Evolutionary conservation across 108 stramenopile genomes (phyloP), one percentile per base, ranked within the genome.

Genomic region (Nitzschia sp.): DNA sequence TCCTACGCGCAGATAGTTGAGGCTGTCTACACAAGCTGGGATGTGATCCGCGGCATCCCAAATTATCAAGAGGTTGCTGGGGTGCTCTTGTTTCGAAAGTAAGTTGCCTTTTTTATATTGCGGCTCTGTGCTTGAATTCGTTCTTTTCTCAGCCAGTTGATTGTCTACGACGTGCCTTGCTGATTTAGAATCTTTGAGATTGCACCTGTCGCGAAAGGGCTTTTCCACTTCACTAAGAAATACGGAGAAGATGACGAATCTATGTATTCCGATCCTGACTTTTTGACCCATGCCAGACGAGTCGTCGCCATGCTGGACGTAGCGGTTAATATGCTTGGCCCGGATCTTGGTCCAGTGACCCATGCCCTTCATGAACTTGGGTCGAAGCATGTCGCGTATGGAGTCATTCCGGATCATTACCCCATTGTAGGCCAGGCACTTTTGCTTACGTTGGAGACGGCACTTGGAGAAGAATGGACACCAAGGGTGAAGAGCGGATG

Each of bases 41-140:
- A 54, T 30, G 34, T 32, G 13, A 48, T 79, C 11, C 59, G 33
- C 27, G 36, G 25, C 2, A 79, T 79, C 26, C 53, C 57, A 9
- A 68, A 79, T 54, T 73, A 68, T 64, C 64, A 79, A 58, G 62
- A 68, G 35, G 72, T 79, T 19, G 78, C 78, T 17, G 78, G 78
- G 2, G 66, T 59, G 19, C 23, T 79, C 2, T 36, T 79, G 1
- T 79, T 72, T 35, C 56, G 71, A 62, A 71, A 60, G 76, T 76
- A 72, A 63, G 71, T 54, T n/a, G 1, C 24, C 46, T 55, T 33
- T 11, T 21, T 9, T 31, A 9, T 11, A 35, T 31, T 35, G 28
- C 11, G 15, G n/a, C 54, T 25, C 54, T 17, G 54, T 13, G 42
- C 9, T 9, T n/a, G n/a, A n/a, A n/a, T n/a, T n/a, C 19, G 46